phyloP scores from a whole-genome alignment of 805 yeast species.

The Nakazawaea ernobii region DNA sequence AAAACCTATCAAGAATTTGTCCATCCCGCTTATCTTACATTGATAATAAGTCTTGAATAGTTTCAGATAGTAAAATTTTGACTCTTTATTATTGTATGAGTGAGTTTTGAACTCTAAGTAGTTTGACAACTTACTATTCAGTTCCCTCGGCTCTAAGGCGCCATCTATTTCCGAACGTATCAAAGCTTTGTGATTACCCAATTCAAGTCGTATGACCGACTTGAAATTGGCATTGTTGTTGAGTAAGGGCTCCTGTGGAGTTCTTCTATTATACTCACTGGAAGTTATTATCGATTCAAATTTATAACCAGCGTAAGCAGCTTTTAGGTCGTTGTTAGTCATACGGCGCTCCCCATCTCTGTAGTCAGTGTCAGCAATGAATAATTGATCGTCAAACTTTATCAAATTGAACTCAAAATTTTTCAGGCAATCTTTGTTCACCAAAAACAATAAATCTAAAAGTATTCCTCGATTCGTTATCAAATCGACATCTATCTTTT shows the following conservation, averaged over 20 bases:
- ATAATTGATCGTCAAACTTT: conserved; percentile 4
- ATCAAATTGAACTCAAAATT: background rate
- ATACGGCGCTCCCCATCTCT: background rate
- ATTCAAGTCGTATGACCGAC: background rate
- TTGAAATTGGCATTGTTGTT: conserved; percentile 2
- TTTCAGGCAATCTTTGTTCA: background rate
- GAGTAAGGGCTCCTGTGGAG: background rate
- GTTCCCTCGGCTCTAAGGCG: background rate
- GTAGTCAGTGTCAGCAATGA: conserved; percentile 4
- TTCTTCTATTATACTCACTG: background rate
- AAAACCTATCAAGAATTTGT: conserved; percentile 1
- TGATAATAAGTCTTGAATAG: conserved; percentile 6
- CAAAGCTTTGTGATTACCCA: background rate
- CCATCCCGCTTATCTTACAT: conserved; percentile 6
- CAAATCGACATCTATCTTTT: background rate
- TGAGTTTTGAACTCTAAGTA: conserved; percentile 5
- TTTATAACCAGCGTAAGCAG: background rate
- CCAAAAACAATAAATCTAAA: background rate
- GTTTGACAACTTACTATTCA: background rate
- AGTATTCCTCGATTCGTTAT: conserved; percentile 3
- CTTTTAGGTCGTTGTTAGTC: background rate
- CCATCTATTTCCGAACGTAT: conserved; percentile 4
- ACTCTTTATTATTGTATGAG: background rate
- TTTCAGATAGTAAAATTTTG: background rate
- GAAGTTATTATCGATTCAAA: conserved; percentile 4